Base-by-base conservation (phyloP, 768 basidiomycete genomes). In the Clitopilus passeckerianus region DNA sequence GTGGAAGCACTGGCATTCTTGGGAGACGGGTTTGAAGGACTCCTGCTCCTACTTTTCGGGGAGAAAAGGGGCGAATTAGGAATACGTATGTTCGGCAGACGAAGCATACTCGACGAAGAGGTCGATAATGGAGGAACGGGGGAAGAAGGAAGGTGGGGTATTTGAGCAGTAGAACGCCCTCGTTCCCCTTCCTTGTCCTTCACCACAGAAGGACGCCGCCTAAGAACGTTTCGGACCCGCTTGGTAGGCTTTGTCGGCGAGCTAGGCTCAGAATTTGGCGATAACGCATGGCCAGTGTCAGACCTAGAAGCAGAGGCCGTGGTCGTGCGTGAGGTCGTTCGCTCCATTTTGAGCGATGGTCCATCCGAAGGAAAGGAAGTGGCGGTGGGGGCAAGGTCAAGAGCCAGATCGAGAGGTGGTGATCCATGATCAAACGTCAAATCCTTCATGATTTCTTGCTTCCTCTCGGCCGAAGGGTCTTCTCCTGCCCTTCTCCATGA, bases 391-490 rank as follows among this genome's bases (percentile, higher is more conserved):
- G 57, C 57, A 34, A 16, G 20, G 15, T 46, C 24, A 24, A 58
- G 50, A 53, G 57, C 52, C 9, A 58, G 50, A 27, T 58, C 57
- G 57, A 53, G 57, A 53, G 46, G 23, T 20, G 57, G 46, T 22
- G 46, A 35, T 52, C 58, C 53, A 20, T 18, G 30, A 41, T 59
- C 58, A 22, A 56, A 60, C 16, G 55, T 52, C 22, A 60, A 14
- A n/a, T 60, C 55, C 6, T 34, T 54, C 41, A 60, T 27, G 57
- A 46, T 23, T 50, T 54, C 12, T 46, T 61, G 22, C 34, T 22
- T 18, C 57, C 60, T 44, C 56, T 54, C 16, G 54, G 53, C 23
- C 58, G 46, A 50, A 20, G 46, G 3, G 5, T 22, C 20, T 2
- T 58, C 50, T 27, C 57, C 33, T 34, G 41, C 50, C 12, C 37